These are phyloP conservation scores for Rhodosporidiobolus odoratus DNA, from an alignment of 768 basidiomycete species.

Conservation along the genomic window DNA sequence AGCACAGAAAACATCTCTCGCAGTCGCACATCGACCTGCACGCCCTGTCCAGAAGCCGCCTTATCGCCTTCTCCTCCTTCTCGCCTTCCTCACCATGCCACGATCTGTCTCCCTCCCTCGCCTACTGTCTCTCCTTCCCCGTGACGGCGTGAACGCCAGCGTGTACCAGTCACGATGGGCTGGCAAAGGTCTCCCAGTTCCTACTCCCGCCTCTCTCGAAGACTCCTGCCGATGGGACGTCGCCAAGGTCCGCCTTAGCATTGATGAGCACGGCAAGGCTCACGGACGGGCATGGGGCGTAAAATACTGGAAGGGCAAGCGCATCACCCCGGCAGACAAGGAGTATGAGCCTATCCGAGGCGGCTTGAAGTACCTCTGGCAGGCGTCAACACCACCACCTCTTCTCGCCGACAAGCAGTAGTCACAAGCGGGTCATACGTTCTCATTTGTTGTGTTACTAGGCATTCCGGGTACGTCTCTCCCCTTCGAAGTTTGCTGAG, in stretches of 20 bases:
- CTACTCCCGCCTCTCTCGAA: not conserved
- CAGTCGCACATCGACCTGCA: not conserved
- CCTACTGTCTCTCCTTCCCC: conserved; percentile 23
- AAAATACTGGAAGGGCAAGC: conserved; percentile 26
- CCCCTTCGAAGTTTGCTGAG: too few species aligned
- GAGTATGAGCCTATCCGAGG: conserved; percentile 20
- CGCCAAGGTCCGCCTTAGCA: not conserved
- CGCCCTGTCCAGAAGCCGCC: too few species aligned
- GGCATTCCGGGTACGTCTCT: too few species aligned
- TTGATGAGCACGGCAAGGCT: not conserved
- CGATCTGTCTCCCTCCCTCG: not conserved
- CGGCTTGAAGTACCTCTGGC: conserved; percentile 26
- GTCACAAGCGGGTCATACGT: not conserved
- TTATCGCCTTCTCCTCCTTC: not conserved
- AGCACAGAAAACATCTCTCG: not conserved
- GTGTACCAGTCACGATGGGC: conserved; percentile 20
- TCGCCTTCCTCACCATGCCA: not conserved
- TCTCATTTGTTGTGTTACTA: too few species aligned
- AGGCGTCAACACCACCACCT: not conserved
- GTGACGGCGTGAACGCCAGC: conserved; percentile 21
- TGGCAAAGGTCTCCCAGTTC: conserved; percentile 23
- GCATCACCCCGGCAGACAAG: conserved; percentile 10
- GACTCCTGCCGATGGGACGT: conserved; percentile 29
- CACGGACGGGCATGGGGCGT: conserved; percentile 14
- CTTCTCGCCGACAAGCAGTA: conserved; percentile 8